Conservation (phyloP, 2,329 filamentous ascomycete genomes). For the Xylaria sp. region DNA sequence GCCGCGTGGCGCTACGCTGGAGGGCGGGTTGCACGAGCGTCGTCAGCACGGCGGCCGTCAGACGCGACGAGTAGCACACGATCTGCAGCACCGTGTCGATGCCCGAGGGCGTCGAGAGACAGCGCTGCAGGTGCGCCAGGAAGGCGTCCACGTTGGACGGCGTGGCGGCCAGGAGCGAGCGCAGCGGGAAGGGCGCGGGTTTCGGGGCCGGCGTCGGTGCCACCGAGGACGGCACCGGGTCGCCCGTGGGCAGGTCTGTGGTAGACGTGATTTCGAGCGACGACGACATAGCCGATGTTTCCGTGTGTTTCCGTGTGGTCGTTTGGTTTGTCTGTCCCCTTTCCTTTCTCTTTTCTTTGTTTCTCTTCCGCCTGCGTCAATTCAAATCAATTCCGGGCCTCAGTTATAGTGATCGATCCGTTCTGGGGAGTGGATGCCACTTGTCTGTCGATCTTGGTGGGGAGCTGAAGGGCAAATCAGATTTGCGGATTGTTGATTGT, state of each 20-base stretch:
- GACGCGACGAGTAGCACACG: conserved; percentile 73
- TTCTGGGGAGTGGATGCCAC: conserved; percentile 2
- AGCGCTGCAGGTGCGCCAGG: conserved; percentile 67
- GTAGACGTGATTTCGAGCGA: conserved; percentile 44
- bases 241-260: conserved; percentile 53
- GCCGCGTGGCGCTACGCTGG: conserved; percentile 60
- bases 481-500: conserved; percentile 2
- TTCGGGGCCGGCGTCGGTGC: conserved; percentile 42
- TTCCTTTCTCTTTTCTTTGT: background rate
- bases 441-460: conserved; percentile 20
- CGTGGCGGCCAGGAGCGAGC: conserved; percentile 50
- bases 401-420: background rate
- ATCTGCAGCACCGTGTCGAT: conserved; percentile 77
- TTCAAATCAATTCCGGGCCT: background rate
- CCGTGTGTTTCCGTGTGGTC: background rate
- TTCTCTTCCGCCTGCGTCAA: background rate
- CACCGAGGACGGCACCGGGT: conserved; percentile 50
- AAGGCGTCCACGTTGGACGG: conserved; percentile 63
- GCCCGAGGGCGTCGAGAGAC: conserved; percentile 74
- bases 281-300: conserved; percentile 32
- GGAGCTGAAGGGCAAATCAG: conserved; percentile 3
- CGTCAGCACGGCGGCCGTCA: conserved; percentile 63
- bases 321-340: background rate
- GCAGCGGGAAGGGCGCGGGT: conserved; percentile 44
- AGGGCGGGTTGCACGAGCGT: conserved; percentile 68